Evolutionary conservation across 495 filamentous ascomycete species (phyloP).

Genomic region (Penicillium ochrochloron): DNA sequence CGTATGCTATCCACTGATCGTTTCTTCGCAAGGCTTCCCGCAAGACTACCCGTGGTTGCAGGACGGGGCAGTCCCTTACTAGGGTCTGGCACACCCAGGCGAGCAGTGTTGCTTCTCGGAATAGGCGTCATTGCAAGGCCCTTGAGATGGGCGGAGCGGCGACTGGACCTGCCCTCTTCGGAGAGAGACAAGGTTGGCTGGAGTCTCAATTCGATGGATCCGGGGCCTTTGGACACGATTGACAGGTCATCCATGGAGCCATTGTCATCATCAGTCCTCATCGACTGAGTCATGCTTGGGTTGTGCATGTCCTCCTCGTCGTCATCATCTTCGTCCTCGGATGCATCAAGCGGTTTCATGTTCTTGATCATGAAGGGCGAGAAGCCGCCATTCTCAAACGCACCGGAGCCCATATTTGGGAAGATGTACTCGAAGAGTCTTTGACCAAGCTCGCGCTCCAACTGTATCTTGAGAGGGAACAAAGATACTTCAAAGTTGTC

Average conservation of each 20-base stretch:
- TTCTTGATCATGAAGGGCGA: conserved; percentile 86
- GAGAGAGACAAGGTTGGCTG: conserved; percentile 75
- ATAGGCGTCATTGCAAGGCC: conserved; percentile 50
- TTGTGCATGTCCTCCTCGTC: conserved; percentile 37
- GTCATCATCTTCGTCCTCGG: conserved; percentile 59
- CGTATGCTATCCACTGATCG: conserved; percentile 70
- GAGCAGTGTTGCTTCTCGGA: conserved; percentile 40
- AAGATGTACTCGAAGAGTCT: conserved; percentile 98
- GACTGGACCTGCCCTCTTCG: conserved; percentile 46
- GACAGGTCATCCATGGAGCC: conserved; percentile 42
- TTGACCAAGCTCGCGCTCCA: conserved; percentile 91
- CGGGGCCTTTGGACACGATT: conserved; percentile 54
- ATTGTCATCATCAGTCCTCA: conserved; percentile 34
- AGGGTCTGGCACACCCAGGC: conserved; percentile 43
- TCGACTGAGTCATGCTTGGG: conserved; percentile 31
- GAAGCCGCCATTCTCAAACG: conserved; percentile 65
- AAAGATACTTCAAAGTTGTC: conserved; percentile 96
- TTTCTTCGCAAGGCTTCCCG: conserved; percentile 57
- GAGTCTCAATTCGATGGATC: conserved; percentile 76
- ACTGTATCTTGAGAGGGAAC: conserved; percentile 90
- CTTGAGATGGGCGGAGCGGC: conserved; percentile 45
- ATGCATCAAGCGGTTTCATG: conserved; percentile 60
- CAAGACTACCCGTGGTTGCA: conserved; percentile 38
- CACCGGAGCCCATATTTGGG: conserved; percentile 69
- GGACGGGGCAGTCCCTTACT: conserved; percentile 33